phyloP scores from a whole-genome alignment of 106 monocot genomes.

The Cymbidium sinense region DNA sequence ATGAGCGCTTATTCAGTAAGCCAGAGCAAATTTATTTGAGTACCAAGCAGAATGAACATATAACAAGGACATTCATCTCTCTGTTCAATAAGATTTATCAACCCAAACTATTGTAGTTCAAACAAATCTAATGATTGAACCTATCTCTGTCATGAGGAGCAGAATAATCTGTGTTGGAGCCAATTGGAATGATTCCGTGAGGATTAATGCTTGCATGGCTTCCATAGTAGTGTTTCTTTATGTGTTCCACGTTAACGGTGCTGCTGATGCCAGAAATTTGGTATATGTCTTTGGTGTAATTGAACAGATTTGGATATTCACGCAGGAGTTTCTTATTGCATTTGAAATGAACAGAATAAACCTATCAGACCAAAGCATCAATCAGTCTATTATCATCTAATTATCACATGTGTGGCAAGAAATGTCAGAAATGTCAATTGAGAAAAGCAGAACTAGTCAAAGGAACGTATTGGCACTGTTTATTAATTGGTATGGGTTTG shows the following conservation, averaged over 20 bases:
- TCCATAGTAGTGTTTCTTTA: constrained; percentile 90
- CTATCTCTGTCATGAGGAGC: constrained; percentile 77
- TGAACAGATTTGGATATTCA: constrained; percentile 88
- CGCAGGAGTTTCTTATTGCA: constrained; percentile 94
- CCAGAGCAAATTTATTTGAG: neutral
- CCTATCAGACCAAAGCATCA: constrained; percentile 30
- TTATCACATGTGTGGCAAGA: neutral
- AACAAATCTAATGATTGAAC: constrained; percentile 30
- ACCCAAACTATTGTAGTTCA: neutral
- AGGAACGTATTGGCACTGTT: too few species aligned
- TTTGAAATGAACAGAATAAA: constrained; percentile 88
- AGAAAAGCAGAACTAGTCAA: too few species aligned
- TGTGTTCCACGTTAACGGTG: constrained; percentile 81
- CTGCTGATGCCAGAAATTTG: constrained; percentile 70
- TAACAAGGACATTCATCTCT: too few species aligned
- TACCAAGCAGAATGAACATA: neutral
- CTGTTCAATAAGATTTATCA: too few species aligned
- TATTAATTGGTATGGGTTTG: too few species aligned
- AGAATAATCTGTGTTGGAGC: constrained; percentile 55
- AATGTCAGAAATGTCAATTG: neutral
- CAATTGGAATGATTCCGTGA: constrained; percentile 62
- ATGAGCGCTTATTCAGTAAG: neutral
- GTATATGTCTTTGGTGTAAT: constrained; percentile 92
- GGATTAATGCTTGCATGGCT: constrained; percentile 88
- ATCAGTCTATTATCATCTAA: neutral